A percentile compares a stretch with the other conserved stretches of the same genome.
Conservation (phyloP, 371 early-diverging fungal genomes). For the Mortierella sp. region DNA sequence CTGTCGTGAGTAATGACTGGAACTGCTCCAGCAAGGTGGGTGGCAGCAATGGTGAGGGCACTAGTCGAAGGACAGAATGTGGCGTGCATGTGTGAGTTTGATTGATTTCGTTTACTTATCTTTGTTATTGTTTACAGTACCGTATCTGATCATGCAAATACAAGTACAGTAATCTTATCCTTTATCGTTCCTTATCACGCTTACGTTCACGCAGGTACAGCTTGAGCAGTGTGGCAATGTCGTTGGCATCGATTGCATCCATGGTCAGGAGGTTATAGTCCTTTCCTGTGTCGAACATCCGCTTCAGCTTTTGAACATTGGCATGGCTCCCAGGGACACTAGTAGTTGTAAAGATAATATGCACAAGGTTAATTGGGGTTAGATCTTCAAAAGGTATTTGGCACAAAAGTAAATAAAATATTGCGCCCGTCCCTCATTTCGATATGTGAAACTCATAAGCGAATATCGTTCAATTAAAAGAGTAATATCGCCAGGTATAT, state of each 20-base stretch:
- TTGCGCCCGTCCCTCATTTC: neutral
- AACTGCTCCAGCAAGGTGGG: slow-evolving; percentile 41
- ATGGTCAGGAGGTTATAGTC: slow-evolving; percentile 46
- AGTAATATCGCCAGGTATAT: neutral
- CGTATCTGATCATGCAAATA: slow-evolving; percentile 3
- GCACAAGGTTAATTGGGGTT: neutral
- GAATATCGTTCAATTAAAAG: neutral
- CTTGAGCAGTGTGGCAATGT: slow-evolving; percentile 57
- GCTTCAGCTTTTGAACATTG: slow-evolving; percentile 51
- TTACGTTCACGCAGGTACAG: slow-evolving; percentile 56
- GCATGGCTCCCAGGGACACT: slow-evolving; percentile 56
- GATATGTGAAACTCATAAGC: slow-evolving; percentile 5
- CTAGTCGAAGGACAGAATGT: slow-evolving; percentile 10
- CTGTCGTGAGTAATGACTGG: slow-evolving; percentile 48
- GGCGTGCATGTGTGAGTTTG: neutral
- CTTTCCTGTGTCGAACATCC: slow-evolving; percentile 52
- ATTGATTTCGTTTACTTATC: neutral
- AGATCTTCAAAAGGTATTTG: neutral
- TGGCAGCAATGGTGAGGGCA: slow-evolving; percentile 42
- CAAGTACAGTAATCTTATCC: neutral
- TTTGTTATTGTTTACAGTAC: neutral
- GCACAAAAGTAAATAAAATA: neutral
- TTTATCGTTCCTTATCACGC: slow-evolving; percentile 4
- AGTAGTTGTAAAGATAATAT: neutral
- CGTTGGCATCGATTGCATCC: slow-evolving; percentile 47